Evolutionary conservation across 1,139 yeast species (phyloP).

Genomic region (Zygosaccharomyces sapae): DNA sequence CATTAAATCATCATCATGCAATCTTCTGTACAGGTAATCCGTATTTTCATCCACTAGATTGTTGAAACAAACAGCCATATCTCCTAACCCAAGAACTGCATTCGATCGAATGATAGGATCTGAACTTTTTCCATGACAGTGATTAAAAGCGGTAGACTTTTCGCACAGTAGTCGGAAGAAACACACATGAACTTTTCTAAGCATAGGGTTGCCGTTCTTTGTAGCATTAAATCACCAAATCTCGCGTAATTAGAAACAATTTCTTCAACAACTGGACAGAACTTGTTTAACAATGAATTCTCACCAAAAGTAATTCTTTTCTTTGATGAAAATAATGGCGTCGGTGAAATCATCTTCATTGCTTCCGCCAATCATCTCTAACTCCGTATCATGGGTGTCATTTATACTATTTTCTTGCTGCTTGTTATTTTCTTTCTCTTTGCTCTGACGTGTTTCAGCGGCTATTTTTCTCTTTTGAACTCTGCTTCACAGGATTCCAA

Average conservation of each 20-base stretch:
- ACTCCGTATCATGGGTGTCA: slow-evolving; percentile 54
- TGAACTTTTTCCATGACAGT: slow-evolving; percentile 79
- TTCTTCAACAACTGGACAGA: slow-evolving; percentile 75
- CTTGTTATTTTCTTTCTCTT: slow-evolving; percentile 37
- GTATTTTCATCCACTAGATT: slow-evolving; percentile 90
- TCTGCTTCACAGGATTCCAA: slow-evolving; percentile 79
- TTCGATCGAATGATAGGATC: slow-evolving; percentile 88
- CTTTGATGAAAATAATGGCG: slow-evolving; percentile 79
- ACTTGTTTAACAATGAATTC: slow-evolving; percentile 64
- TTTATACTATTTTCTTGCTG: slow-evolving; percentile 21
- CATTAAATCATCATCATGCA: slow-evolving; percentile 79
- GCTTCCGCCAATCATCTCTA: slow-evolving; percentile 92
- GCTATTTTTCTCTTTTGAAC: slow-evolving; percentile 79
- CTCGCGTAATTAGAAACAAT: slow-evolving; percentile 62
- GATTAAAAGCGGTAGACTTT: slow-evolving; percentile 66
- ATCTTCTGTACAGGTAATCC: slow-evolving; percentile 76
- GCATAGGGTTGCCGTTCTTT: slow-evolving; percentile 74
- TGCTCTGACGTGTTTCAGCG: slow-evolving; percentile 47
- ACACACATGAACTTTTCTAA: slow-evolving; percentile 92
- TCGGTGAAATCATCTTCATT: slow-evolving; percentile 94
- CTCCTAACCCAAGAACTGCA: slow-evolving; percentile 89
- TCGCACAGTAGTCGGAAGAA: slow-evolving; percentile 81
- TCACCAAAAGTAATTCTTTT: slow-evolving; percentile 82
- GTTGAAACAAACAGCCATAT: slow-evolving; percentile 95
- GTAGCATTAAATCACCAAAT: slow-evolving; percentile 54